Base-by-base conservation (phyloP, 345 rosid species). In the Kernera saxatilis region DNA sequence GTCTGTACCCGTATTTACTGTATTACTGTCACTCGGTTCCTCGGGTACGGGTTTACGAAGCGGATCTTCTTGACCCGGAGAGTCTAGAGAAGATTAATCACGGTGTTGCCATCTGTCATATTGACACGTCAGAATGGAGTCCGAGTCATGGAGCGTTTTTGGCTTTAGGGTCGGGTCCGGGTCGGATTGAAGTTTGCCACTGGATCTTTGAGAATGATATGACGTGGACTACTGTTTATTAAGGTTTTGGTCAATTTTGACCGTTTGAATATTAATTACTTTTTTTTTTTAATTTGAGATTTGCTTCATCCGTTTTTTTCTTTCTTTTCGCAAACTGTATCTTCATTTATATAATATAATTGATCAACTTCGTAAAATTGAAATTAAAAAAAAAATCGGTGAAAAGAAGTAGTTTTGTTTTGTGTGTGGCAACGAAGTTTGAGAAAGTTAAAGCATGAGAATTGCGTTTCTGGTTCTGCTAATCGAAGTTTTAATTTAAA, bases 11-110 rank as follows among this genome's bases (percentile, higher is more conserved):
- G 67, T 87, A 88, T 57, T 43, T 93, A 57, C 83, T 90, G 9
- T 90, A 90, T 51, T 93, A 90, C 48, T 93, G 98, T 29, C 98
- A 93, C 62, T 86, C 96, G 39, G 96, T 93, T n/a, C 98, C 98
- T 0, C 81, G 70, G 69, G 98, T 93, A 18, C 90, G 97, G 73
- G 92, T 88, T 8, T 93, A 90, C 22, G 85, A 90, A 73, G 78
- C 88, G 68, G 97, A 87, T 58, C 35, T 92, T 4, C 55, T 90
- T 76, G 93, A 88, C 68, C 81, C 83, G 52, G 67, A 71, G 17
- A 74, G 67, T 32, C 67, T 65, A 75, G 40, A 64, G 60, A 81
- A 78, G 77, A 81, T 93, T 58, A 93, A 93, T 41, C 93, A 78
- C 3, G 97, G 98, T 3, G 77, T 90, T 73, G 89, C 92, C 79